Conservation (phyloP, 352 stramenopile species). For the Achlya hypogyna region DNA sequence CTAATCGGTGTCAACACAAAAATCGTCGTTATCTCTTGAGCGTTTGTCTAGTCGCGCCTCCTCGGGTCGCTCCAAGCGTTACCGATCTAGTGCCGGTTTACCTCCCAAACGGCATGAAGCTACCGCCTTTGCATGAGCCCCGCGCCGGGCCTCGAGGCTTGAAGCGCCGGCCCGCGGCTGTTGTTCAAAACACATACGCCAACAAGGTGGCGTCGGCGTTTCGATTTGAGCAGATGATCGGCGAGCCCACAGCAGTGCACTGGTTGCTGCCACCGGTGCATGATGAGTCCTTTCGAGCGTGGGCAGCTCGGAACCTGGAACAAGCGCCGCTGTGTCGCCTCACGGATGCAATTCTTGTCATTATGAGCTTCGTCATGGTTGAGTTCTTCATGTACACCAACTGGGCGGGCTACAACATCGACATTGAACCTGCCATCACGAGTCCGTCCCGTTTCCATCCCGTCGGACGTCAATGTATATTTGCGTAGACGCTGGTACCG, state of each 20-base stretch:
- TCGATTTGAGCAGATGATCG: neutral
- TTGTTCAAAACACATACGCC: constrained; percentile 2
- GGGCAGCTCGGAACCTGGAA: constrained; percentile 65
- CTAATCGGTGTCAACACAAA: no score
- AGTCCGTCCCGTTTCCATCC: constrained; percentile 24
- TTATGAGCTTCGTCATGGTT: constrained; percentile 55
- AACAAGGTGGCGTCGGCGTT: neutral
- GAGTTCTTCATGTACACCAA: constrained; percentile 56
- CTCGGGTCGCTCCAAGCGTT: no score
- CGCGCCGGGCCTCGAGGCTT: neutral
- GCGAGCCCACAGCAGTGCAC: neutral
- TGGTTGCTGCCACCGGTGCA: neutral
- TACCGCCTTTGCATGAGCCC: neutral
- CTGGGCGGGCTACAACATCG: constrained; percentile 34
- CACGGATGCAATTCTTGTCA: constrained; percentile 33
- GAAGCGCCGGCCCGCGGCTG: neutral
- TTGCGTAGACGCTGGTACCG: constrained; percentile 7
- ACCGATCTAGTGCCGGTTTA: no score
- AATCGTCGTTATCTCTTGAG: no score
- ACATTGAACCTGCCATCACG: constrained; percentile 32
- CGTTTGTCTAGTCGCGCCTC: no score
- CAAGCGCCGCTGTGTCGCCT: constrained; percentile 41
- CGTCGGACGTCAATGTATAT: neutral
- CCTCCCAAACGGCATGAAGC: neutral
- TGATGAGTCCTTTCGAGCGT: constrained; percentile 50